phyloP scores from a whole-genome alignment of 768 basidiomycete species.

The Trametes coccinea region DNA sequence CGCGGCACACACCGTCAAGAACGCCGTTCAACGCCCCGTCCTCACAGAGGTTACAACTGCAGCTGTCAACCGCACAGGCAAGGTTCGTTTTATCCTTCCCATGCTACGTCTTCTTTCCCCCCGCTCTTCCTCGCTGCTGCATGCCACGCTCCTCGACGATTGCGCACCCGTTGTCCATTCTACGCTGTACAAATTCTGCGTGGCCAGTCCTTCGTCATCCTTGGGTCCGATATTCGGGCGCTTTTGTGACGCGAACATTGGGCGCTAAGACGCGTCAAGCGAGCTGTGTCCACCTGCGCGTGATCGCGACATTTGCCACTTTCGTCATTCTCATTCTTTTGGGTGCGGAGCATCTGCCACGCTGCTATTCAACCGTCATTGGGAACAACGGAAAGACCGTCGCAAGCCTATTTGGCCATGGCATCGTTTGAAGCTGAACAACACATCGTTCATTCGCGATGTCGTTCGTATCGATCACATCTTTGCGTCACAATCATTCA shows the following conservation, averaged over 20 bases:
- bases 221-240: neutral
- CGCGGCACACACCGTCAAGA: constrained; percentile 51
- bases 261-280: constrained; percentile 16
- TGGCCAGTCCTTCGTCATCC: neutral
- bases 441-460: neutral
- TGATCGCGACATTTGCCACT: constrained; percentile 21
- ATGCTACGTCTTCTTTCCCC: constrained; percentile 2
- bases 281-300: constrained; percentile 1
- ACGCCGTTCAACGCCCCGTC: constrained; percentile 60
- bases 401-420: neutral
- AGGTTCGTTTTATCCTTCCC: constrained; percentile 47
- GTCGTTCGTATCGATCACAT: neutral
- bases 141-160: too few relatives aligned
- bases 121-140: neutral
- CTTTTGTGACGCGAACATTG: constrained; percentile 5
- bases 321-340: constrained; percentile 4
- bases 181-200: neutral
- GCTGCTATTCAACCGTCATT: constrained; percentile 4
- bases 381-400: neutral
- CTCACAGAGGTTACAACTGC: constrained; percentile 81
- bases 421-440: too few relatives aligned
- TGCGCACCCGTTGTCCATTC: neutral
- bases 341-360: neutral
- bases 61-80: constrained; percentile 63
- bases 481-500: neutral